These are phyloP conservation scores for Euphorbia pulcherrima DNA, from an alignment of 345 rosid species.

Conservation along the genomic window DNA sequence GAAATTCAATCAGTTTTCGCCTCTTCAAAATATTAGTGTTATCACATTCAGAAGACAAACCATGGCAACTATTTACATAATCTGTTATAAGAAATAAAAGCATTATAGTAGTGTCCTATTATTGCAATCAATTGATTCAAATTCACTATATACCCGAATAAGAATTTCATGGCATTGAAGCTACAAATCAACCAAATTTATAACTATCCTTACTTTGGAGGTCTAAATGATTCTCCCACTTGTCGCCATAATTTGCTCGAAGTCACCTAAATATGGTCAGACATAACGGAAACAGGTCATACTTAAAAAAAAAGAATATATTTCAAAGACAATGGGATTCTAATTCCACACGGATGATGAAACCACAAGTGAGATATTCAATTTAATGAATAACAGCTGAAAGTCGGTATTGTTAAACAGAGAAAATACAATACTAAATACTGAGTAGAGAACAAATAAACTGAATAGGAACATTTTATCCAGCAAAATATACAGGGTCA, in stretches of 20 bases:
- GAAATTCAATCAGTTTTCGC: neutral
- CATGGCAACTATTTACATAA: neutral
- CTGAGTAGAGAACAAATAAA: neutral
- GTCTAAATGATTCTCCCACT: conserved; percentile 79
- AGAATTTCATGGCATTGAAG: neutral
- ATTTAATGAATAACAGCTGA: neutral
- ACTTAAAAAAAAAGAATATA: neutral
- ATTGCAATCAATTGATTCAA: neutral
- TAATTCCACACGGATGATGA: neutral
- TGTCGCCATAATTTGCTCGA: conserved; percentile 70
- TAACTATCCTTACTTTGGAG: conserved; percentile 58
- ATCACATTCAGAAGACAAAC: neutral
- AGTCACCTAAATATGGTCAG: conserved; percentile 42
- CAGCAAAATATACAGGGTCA: neutral
- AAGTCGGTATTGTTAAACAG: neutral
- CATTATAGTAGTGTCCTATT: neutral
- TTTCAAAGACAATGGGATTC: neutral
- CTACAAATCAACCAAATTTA: neutral
- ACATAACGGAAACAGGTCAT: neutral
- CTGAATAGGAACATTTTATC: neutral
- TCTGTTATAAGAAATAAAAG: neutral
- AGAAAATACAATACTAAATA: neutral
- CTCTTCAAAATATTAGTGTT: no score
- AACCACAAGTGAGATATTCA: neutral
- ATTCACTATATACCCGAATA: neutral